phyloP scores from a whole-genome alignment of 139 green algal species.

The Chlamydomonas incerta region DNA sequence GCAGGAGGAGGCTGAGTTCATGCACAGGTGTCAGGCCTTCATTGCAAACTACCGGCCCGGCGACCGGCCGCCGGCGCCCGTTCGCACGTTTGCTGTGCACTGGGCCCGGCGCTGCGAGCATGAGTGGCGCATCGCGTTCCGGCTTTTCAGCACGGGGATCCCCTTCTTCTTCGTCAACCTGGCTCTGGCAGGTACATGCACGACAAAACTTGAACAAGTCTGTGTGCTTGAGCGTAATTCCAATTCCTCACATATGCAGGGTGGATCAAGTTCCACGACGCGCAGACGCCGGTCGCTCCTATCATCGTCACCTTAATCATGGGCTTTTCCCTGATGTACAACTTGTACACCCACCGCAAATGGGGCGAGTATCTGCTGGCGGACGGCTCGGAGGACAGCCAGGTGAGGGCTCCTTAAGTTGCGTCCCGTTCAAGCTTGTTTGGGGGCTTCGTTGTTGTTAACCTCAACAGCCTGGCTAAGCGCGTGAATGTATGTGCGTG shows the following conservation, averaged over 20 bases:
- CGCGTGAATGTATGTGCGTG: no score
- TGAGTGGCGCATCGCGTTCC: conserved; percentile 73
- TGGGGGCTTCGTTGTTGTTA: no score
- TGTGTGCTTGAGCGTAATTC: not conserved
- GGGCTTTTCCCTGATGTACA: conserved; percentile 30
- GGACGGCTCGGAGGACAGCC: not conserved
- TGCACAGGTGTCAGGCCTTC: conserved; percentile 43
- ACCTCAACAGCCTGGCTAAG: no score
- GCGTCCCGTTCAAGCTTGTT: no score
- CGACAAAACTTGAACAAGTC: no score
- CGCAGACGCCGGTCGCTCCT: not conserved
- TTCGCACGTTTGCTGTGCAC: conserved; percentile 72
- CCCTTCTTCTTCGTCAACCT: conserved; percentile 60
- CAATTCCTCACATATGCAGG: not conserved
- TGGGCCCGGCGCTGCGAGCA: conserved; percentile 74
- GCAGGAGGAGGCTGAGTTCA: conserved; percentile 57
- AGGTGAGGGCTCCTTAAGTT: no score
- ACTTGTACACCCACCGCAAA: conserved; percentile 53
- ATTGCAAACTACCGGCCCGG: conserved; percentile 51
- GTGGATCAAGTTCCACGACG: conserved; percentile 65
- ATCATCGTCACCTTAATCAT: conserved; percentile 46
- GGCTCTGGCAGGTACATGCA: conserved; percentile 40
- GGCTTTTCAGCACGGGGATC: conserved; percentile 64
- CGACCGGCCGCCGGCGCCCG: conserved; percentile 63
- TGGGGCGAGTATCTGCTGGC: conserved; percentile 52